These are phyloP conservation scores for Clonostachys chloroleuca DNA, from an alignment of 2,329 filamentous ascomycete species.

Conservation along the genomic window DNA sequence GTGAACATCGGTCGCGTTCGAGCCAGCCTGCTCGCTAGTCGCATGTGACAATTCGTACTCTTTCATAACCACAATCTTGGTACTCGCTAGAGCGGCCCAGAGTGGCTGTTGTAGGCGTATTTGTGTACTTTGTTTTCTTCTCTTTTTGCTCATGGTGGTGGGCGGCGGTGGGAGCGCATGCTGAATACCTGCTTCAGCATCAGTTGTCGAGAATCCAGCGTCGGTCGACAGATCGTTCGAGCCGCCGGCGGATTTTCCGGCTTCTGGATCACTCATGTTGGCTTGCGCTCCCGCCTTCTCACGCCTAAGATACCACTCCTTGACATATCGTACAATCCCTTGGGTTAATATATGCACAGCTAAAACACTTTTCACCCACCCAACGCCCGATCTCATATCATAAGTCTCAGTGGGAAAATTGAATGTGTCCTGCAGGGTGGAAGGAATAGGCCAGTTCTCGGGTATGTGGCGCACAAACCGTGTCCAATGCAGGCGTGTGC, in stretches of 20 bases:
- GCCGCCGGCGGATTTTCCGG: slow-evolving; percentile 40
- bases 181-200: slow-evolving; percentile 37
- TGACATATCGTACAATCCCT: slow-evolving; percentile 65
- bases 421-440: slow-evolving; percentile 36
- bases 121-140: slow-evolving; percentile 85
- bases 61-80: slow-evolving; percentile 94
- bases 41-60: slow-evolving; percentile 81
- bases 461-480: slow-evolving; percentile 40
- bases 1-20: slow-evolving; percentile 72
- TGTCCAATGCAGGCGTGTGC: slow-evolving; percentile 43
- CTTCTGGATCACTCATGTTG: slow-evolving; percentile 57
- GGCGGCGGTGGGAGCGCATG: slow-evolving; percentile 31
- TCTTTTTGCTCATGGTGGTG: slow-evolving; percentile 64
- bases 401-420: slow-evolving; percentile 35
- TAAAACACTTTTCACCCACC: slow-evolving; percentile 64
- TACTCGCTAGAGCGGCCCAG: slow-evolving; percentile 91
- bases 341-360: slow-evolving; percentile 74
- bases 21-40: slow-evolving; percentile 67
- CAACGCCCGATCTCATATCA: slow-evolving; percentile 55
- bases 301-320: slow-evolving; percentile 62
- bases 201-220: slow-evolving; percentile 44
- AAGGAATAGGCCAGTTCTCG: slow-evolving; percentile 37
- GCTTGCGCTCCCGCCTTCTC: slow-evolving; percentile 49
- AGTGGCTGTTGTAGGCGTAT: slow-evolving; percentile 87
- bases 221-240: slow-evolving; percentile 14